Base-by-base conservation (phyloP, 2,329 filamentous ascomycete species). In the Corniculantispora saksenae region DNA sequence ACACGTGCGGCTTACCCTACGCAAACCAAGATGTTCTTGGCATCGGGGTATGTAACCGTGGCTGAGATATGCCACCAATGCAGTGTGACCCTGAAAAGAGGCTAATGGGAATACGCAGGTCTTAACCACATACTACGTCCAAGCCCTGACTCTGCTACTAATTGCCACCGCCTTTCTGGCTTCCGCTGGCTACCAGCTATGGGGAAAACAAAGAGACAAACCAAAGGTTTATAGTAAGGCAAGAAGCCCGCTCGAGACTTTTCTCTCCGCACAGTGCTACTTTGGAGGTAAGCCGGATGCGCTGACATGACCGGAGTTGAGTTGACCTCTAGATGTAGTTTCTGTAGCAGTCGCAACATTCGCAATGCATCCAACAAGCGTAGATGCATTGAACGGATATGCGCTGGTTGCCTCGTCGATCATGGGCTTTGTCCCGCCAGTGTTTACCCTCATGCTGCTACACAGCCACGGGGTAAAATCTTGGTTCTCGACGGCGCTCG, bases 311-410 rank as follows among this genome's bases (percentile, higher is more conserved):
- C 3, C n/a, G n/a, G n/a, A 10, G 47, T 19, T 50, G n/a, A 12
- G 12, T 35, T 56, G 12, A 56, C 32, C 13, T 19, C 5, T 25
- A 23, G 38, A 2, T 19, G 27, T 23, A 50, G 43, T 60, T 21
- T 60, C 57, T 10, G 57, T 60, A n/a, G 57, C 57, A 19, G 45
- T 60, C 13, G 57, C 57, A 10, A 60, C 57, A 4, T 60, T 60
- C 32, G 57, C 43, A 15, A 60, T 60, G 57, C 25, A 50, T 9
- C 57, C 45, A 8, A 21, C 27, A 2, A 50, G 21, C 8, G 57
- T 60, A 23, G 57, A 60, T 19, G 57, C 57, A 2, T 23, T 60
- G 8, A 60, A 60, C 13, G 57, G 57, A 4, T 60, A 60, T 40
- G 57, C 57, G 3, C 19, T 50, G 19, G n/a, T 51, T 12, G 57